Percentiles rank a stretch among this genome's conserved stretches.
phyloP scores from a whole-genome alignment of 1,139 yeast species.

The Kodamaea plutei region DNA sequence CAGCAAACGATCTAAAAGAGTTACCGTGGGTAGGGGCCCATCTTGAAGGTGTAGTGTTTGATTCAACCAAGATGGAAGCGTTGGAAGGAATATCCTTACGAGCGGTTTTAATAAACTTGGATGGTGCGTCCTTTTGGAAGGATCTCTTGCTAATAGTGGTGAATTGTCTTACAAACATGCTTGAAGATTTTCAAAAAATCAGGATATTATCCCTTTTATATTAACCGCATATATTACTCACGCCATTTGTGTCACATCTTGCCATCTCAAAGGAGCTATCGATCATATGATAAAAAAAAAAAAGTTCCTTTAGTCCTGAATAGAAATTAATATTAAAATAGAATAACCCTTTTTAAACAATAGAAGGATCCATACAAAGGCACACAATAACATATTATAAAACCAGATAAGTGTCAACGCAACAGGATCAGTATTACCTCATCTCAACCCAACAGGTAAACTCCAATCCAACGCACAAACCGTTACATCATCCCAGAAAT shows the following conservation, averaged over 20 bases:
- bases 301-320: background rate
- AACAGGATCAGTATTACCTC: too few species aligned
- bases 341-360: too few species aligned
- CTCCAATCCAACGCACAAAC: too few species aligned
- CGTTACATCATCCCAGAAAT: too few species aligned
- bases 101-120: conserved; percentile 22
- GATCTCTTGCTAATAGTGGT: conserved; percentile 9
- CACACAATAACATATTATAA: too few species aligned
- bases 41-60: conserved; percentile 17
- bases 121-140: conserved; percentile 23
- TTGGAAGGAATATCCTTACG: conserved; percentile 15
- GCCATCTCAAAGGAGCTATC: too few species aligned
- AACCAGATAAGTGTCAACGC: too few species aligned
- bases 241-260: too few species aligned
- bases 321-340: too few species aligned
- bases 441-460: too few species aligned
- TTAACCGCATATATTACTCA: too few species aligned
- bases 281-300: background rate
- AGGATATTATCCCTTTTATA: background rate
- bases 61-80: conserved; percentile 9
- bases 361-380: too few species aligned
- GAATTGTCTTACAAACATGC: conserved; percentile 5
- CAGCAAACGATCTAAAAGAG: conserved; percentile 51
- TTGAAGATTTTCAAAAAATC: background rate
- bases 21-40: conserved; percentile 39